Conservation (phyloP, 371 early-diverging fungal genomes). For the Mortierella sp. region DNA sequence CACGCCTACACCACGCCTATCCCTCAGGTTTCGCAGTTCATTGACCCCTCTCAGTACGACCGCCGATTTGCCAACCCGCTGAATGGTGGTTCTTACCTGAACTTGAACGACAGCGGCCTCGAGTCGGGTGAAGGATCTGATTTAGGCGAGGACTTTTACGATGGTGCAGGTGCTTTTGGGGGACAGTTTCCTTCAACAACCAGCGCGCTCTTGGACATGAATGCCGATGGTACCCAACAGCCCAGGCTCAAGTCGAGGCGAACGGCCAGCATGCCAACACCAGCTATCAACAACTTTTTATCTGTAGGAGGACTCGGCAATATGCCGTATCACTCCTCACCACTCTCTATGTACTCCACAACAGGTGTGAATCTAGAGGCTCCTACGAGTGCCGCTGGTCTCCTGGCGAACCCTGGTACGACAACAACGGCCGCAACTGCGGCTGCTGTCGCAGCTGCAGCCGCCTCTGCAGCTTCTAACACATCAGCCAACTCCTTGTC, state of each 20-base stretch:
- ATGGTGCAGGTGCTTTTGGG: slow-evolving; percentile 27
- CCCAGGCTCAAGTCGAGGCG: slow-evolving; percentile 50
- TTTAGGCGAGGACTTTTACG: slow-evolving; percentile 47
- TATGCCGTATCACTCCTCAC: slow-evolving; percentile 44
- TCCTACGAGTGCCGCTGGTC: slow-evolving; percentile 12
- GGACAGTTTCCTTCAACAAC: slow-evolving; percentile 33
- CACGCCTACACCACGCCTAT: slow-evolving; percentile 53
- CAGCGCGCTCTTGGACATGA: slow-evolving; percentile 43
- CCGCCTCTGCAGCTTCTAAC: background rate
- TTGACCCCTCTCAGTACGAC: slow-evolving; percentile 51
- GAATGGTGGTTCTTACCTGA: slow-evolving; percentile 25
- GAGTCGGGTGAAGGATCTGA: slow-evolving; percentile 45
- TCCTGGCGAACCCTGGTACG: slow-evolving; percentile 19
- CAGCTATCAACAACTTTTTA: slow-evolving; percentile 47
- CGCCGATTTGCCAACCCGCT: slow-evolving; percentile 36
- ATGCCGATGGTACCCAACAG: slow-evolving; percentile 32
- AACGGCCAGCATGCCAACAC: slow-evolving; percentile 54
- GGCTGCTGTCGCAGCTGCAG: slow-evolving; percentile 11
- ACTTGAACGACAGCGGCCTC: slow-evolving; percentile 34
- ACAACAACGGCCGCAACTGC: slow-evolving; percentile 24
- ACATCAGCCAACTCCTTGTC: slow-evolving; percentile 1
- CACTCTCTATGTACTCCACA: slow-evolving; percentile 51
- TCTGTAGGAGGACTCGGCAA: slow-evolving; percentile 24
- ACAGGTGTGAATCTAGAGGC: slow-evolving; percentile 35
- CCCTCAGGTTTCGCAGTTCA: slow-evolving; percentile 50